phyloP scores from a whole-genome alignment of 306 rosid genomes.

The Gastrolobium bilobum region DNA sequence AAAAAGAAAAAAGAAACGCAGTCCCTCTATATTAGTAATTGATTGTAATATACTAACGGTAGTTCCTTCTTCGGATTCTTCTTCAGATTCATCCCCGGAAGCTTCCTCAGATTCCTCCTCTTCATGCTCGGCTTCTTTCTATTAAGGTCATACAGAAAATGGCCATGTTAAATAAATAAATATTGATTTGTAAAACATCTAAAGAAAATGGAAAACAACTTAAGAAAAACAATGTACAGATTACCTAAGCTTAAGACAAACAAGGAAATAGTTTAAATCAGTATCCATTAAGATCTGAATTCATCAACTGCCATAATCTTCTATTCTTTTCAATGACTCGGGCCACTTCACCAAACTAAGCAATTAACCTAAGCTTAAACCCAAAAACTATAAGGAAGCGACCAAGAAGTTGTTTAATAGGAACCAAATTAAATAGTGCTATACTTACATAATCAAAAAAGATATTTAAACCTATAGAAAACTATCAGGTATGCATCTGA shows the following conservation, averaged over 20 bases:
- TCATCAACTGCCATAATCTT: background rate
- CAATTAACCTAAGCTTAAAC: background rate
- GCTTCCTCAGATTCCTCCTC: conserved; percentile 65
- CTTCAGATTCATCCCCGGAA: conserved; percentile 61
- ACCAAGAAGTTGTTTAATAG: background rate
- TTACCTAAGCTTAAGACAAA: too few species aligned
- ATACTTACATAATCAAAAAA: background rate
- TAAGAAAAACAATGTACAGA: background rate
- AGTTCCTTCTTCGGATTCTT: conserved; percentile 71
- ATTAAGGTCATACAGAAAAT: conserved; percentile 29
- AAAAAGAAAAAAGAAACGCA: background rate
- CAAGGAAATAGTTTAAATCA: background rate
- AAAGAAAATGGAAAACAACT: background rate
- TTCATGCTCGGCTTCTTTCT: conserved; percentile 72
- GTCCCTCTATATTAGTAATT: conserved; percentile 25
- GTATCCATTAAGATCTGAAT: background rate
- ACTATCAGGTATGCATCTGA: background rate
- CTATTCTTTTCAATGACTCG: background rate
- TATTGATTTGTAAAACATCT: conserved; percentile 10
- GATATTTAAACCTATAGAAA: background rate
- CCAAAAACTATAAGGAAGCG: background rate
- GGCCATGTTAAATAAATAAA: conserved; percentile 18
- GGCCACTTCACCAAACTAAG: background rate
- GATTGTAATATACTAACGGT: conserved; percentile 52
- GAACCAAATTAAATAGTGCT: background rate